Base-by-base conservation (phyloP, 2,329 filamentous ascomycete genomes). In the Xylaria multiplex region DNA sequence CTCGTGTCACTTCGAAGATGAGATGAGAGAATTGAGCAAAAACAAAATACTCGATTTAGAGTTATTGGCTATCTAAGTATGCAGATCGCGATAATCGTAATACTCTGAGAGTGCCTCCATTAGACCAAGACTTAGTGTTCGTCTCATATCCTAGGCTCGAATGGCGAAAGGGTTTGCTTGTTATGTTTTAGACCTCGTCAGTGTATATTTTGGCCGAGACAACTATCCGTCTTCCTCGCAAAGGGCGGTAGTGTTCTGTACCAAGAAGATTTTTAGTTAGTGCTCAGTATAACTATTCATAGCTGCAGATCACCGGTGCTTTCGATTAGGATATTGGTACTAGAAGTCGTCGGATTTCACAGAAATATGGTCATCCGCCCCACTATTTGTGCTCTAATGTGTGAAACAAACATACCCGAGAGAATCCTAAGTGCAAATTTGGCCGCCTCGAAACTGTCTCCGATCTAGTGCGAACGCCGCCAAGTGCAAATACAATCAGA, bases 401-500 rank as follows among this genome's bases (percentile, higher is more conserved):
- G 4, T 11, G n/a, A 19, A 53, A 53, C 13, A 37, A 35, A 35
- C n/a, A 5, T 53, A 35, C 49, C n/a, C 6, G 49, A 13, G 49
- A 22, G 14, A 2, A 37, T 22, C 49, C n/a, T 6, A 53, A 37
- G 37, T 3, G 7, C 16, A 22, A 8, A 13, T 52, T 52, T 16
- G 6, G 30, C 14, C 16, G 30, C 32, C 49, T 53, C 11, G 37
- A 40, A 13, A 3, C 8, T 37, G 42, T 42, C 40, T 13, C 6
- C 40, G 6, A 32, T 16, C 54, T 56, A 13, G 8, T 32, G 5
- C n/a, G 37, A 40, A 11, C 30, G 55, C 19, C 30, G 16, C 43
- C 30, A 58, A 48, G 30, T 48, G 19, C 55, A 58, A 40, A 16
- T 58, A 40, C 55, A 58, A 14, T 43, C 27, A 40, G n/a, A 27